These are phyloP conservation scores for Encephalitozoon romaleae DNA, from an alignment of 371 early-diverging fungal genomes.

Conservation along the genomic window DNA sequence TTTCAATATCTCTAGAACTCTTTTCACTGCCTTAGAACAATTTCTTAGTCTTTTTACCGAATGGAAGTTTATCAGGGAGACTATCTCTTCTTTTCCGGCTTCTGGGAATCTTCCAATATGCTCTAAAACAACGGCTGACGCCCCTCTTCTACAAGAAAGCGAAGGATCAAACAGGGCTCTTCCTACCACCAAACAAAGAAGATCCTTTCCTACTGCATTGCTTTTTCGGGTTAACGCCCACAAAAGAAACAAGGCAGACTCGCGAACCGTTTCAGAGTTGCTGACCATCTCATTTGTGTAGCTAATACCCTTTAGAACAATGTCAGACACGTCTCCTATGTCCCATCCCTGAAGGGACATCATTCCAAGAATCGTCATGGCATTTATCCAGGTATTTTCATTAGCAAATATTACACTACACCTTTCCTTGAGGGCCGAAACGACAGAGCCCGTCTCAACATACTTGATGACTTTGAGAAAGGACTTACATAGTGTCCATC, in stretches of 20 bases:
- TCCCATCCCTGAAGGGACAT: not conserved
- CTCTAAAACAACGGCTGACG: constrained; percentile 16
- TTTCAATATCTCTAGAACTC: not conserved
- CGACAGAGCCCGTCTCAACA: not conserved
- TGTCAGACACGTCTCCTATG: not conserved
- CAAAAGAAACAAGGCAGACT: constrained; percentile 33
- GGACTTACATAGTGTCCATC: constrained; percentile 39
- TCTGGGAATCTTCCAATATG: constrained; percentile 7
- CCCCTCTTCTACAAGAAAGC: constrained; percentile 15
- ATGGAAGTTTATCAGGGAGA: constrained; percentile 11
- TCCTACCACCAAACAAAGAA: not conserved
- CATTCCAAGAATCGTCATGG: constrained; percentile 24
- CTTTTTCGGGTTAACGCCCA: constrained; percentile 18
- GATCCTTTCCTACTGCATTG: not conserved
- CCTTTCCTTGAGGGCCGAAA: not conserved
- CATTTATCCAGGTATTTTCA: constrained; percentile 42
- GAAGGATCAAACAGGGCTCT: constrained; percentile 16
- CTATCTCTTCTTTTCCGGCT: not conserved
- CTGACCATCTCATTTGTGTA: constrained; percentile 22
- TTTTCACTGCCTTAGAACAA: not conserved
- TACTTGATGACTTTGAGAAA: constrained; percentile 12
- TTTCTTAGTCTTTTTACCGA: not conserved
- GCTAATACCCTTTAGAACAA: not conserved
- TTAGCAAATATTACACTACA: constrained; percentile 32
- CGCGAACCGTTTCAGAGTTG: constrained; percentile 19